Evolutionary conservation across 768 basidiomycete genomes (phyloP).

Genomic region (Mycena alexandri): DNA sequence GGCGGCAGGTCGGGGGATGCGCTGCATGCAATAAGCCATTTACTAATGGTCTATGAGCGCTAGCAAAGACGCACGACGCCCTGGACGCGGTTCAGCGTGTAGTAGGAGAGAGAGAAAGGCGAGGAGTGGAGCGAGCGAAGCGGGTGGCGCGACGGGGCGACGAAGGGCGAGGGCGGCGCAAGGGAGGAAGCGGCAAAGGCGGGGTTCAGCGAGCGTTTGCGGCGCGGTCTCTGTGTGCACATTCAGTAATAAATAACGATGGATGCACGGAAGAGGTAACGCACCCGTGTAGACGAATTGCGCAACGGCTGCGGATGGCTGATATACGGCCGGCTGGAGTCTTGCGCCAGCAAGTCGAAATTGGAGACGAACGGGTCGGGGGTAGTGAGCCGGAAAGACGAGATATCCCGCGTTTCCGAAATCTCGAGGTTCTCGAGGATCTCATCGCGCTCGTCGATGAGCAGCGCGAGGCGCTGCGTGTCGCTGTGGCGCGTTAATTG

Average conservation of each 20-base stretch:
- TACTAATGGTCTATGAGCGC: background rate
- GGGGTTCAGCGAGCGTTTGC: conserved; percentile 69
- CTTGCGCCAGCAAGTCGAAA: too few relatives aligned
- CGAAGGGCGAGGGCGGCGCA: conserved; percentile 80
- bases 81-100: conserved; percentile 74
- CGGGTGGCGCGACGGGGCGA: too few relatives aligned
- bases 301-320: conserved; percentile 76
- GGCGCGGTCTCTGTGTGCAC: conserved; percentile 49
- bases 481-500: too few relatives aligned
- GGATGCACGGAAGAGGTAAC: background rate
- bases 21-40: conserved; percentile 44
- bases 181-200: conserved; percentile 77
- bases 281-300: conserved; percentile 49
- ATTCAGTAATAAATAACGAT: conserved; percentile 1
- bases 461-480: too few relatives aligned
- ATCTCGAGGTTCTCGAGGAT: too few relatives aligned
- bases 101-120: conserved; percentile 85
- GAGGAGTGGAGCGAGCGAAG: too few relatives aligned
- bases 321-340: conserved; percentile 68
- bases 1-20: conserved; percentile 62
- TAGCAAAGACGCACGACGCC: conserved; percentile 61
- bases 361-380: too few relatives aligned
- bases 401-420: too few relatives aligned
- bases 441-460: too few relatives aligned
- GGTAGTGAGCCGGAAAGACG: too few relatives aligned